Conservation (phyloP, 768 basidiomycete species). For the Mycena latifolia region DNA sequence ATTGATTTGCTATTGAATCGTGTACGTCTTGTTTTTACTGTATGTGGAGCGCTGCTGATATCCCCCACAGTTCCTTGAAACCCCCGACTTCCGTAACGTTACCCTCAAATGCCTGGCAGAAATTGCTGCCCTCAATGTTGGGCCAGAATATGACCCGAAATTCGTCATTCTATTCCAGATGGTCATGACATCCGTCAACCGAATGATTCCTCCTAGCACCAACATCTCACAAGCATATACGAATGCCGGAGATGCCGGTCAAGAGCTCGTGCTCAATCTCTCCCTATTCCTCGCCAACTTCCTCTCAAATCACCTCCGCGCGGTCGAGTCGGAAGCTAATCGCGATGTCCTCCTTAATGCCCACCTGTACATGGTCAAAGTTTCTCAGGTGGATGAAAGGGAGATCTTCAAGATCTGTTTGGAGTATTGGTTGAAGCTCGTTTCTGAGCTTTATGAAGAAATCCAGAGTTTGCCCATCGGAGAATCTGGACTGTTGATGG, state of each 20-base stretch:
- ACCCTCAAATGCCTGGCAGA: slow-evolving; percentile 97
- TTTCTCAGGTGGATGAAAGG: slow-evolving; percentile 97
- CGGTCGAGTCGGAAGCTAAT: slow-evolving; percentile 92
- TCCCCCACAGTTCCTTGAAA: slow-evolving; percentile 88
- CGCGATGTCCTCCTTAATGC: slow-evolving; percentile 96
- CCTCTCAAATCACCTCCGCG: slow-evolving; percentile 91
- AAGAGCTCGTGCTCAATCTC: slow-evolving; percentile 97
- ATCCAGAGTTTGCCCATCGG: slow-evolving; percentile 93
- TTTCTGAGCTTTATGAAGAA: slow-evolving; percentile 97
- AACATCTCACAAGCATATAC: slow-evolving; percentile 95
- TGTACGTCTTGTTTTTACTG: slow-evolving; percentile 62
- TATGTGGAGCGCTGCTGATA: slow-evolving; percentile 30
- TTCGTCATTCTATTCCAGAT: slow-evolving; percentile 98
- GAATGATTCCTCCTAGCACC: slow-evolving; percentile 96
- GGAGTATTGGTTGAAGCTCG: slow-evolving; percentile 97
- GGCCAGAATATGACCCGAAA: slow-evolving; percentile 97
- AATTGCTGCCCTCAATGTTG: slow-evolving; percentile 94
- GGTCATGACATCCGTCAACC: slow-evolving; percentile 97
- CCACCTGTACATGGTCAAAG: slow-evolving; percentile 98
- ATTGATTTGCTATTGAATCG: slow-evolving; percentile 94
- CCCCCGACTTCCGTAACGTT: slow-evolving; percentile 96
- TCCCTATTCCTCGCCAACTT: slow-evolving; percentile 98
- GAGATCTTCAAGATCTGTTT: slow-evolving; percentile 99
- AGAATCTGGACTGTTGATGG: slow-evolving; percentile 89
- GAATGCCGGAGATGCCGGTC: slow-evolving; percentile 90